Percentiles rank a stretch among this genome's conserved stretches.
phyloP scores from a whole-genome alignment of 1,284 basidiomycete genomes.

The Rhizopogon hawkerae region DNA sequence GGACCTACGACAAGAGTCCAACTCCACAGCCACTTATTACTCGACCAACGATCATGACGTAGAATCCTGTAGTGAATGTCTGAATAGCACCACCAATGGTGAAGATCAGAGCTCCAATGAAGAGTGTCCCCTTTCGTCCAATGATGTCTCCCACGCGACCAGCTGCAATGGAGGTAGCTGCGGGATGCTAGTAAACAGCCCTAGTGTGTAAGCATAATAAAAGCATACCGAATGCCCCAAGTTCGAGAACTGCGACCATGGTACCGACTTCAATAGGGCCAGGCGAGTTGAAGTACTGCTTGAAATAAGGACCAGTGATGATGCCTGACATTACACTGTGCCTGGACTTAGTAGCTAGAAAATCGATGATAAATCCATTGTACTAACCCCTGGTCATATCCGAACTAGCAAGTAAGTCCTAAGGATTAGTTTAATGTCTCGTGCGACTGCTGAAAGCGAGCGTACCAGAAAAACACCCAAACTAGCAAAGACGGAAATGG shows the following conservation, averaged over 20 bases:
- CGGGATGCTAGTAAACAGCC: slow-evolving; percentile 5
- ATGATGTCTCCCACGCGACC: slow-evolving; percentile 83
- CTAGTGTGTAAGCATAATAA: neutral
- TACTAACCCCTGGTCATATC: slow-evolving; percentile 84
- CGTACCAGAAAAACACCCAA: slow-evolving; percentile 82
- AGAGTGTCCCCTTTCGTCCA: slow-evolving; percentile 82
- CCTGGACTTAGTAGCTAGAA: slow-evolving; percentile 21
- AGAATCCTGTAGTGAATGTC: slow-evolving; percentile 80
- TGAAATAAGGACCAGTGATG: slow-evolving; percentile 91
- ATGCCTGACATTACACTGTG: slow-evolving; percentile 83
- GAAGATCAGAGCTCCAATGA: slow-evolving; percentile 83
- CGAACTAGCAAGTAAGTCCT: slow-evolving; percentile 51
- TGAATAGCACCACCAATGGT: slow-evolving; percentile 85
- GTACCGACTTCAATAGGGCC: slow-evolving; percentile 63
- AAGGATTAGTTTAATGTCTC: slow-evolving; percentile 6
- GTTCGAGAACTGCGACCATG: slow-evolving; percentile 88
- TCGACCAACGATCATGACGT: slow-evolving; percentile 81
- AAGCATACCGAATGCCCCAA: slow-evolving; percentile 80
- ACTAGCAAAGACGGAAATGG: slow-evolving; percentile 77
- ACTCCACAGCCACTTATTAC: slow-evolving; percentile 90
- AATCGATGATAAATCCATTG: neutral
- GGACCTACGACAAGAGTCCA: slow-evolving; percentile 79
- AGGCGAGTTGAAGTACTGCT: slow-evolving; percentile 75
- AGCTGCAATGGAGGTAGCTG: slow-evolving; percentile 86
- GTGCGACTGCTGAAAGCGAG: slow-evolving; percentile 10